These are phyloP conservation scores for Phialocephala sp. DNA, from an alignment of 2,329 filamentous ascomycete genomes.

Conservation along the genomic window DNA sequence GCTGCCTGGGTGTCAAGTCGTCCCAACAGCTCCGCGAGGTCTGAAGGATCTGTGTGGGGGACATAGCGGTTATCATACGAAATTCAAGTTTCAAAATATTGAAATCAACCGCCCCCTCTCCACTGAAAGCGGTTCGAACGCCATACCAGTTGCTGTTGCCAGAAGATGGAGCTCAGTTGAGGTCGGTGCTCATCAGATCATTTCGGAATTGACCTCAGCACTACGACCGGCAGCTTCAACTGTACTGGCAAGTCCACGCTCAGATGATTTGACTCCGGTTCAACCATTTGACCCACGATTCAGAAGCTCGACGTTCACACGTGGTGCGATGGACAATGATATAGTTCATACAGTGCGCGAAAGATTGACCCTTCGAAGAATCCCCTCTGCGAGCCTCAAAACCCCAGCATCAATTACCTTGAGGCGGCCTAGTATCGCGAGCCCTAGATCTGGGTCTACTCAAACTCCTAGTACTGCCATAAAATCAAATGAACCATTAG, in stretches of 20 bases:
- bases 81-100: conserved; percentile 9
- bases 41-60: conserved; percentile 18
- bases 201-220: conserved; percentile 7
- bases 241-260: not conserved
- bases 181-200: conserved; percentile 26
- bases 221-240: not conserved
- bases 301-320: conserved; percentile 27
- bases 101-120: conserved; percentile 13
- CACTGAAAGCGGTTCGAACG: conserved; percentile 12
- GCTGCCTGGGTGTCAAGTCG: conserved; percentile 22
- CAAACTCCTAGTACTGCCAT: conserved; percentile 1
- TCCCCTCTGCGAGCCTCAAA: conserved; percentile 18
- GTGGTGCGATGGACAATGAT: conserved; percentile 27
- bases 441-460: not conserved
- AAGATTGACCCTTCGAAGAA: conserved; percentile 31
- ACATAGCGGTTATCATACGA: conserved; percentile 15
- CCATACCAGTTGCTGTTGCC: conserved; percentile 17
- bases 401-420: conserved; percentile 36
- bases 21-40: conserved; percentile 27
- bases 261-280: conserved; percentile 10
- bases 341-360: conserved; percentile 34
- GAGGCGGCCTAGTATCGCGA: conserved; percentile 31
- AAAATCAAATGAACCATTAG: not conserved
- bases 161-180: conserved; percentile 40
- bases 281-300: conserved; percentile 14